phyloP scores from a whole-genome alignment of 139 green algal species.

The Auxenochlorella protothecoides region DNA sequence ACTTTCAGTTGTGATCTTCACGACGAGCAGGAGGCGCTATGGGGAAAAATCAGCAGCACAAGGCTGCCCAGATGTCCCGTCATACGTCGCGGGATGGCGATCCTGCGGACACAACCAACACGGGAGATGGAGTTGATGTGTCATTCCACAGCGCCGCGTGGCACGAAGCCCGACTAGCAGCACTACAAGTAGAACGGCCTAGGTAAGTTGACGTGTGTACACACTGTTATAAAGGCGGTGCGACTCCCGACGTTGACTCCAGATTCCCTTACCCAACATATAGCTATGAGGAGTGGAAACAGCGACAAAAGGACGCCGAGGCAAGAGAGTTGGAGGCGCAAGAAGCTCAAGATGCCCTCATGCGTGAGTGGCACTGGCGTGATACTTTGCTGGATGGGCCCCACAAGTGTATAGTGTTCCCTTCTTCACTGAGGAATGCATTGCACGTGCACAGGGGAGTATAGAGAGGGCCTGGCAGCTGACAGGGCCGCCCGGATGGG shows the following conservation, averaged over 20 bases:
- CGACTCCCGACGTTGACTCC: no score
- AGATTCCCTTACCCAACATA: neutral
- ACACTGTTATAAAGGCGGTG: no score
- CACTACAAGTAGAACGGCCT: conserved; percentile 26
- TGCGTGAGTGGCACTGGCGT: conserved; percentile 2
- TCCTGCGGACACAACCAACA: neutral
- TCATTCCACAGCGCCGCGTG: conserved; percentile 48
- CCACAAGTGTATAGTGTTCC: no score
- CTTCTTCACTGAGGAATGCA: no score
- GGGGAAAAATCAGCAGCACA: conserved; percentile 49
- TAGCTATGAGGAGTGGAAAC: conserved; percentile 24
- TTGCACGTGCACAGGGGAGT: conserved; percentile 10
- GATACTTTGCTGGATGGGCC: no score
- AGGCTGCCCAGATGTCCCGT: conserved; percentile 17
- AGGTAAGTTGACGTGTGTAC: neutral
- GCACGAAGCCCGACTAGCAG: conserved; percentile 41
- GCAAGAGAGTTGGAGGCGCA: conserved; percentile 5
- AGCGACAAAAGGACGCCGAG: conserved; percentile 18
- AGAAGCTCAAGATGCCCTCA: conserved; percentile 6
- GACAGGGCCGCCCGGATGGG: conserved; percentile 22
- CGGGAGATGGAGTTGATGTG: conserved; percentile 23
- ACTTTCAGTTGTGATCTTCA: no score
- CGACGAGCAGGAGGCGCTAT: conserved; percentile 6
- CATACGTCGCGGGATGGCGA: conserved; percentile 1
- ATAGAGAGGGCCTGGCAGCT: conserved; percentile 12